Conservation (phyloP, 2,329 filamentous ascomycete genomes). For the Calycina herbarum region DNA sequence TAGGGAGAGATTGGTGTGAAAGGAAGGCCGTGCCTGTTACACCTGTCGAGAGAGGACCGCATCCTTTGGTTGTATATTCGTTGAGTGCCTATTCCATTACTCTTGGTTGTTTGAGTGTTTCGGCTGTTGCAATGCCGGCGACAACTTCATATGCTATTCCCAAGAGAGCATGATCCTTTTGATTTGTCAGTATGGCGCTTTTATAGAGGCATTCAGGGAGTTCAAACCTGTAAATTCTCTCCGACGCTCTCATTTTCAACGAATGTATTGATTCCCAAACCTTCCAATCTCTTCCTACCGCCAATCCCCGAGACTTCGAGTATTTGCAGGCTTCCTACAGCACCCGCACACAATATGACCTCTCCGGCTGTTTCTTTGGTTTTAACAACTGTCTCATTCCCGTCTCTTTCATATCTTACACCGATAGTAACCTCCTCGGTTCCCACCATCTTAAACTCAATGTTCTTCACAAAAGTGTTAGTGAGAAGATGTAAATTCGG, state of each 20-base stretch:
- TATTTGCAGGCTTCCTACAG: constrained; percentile 32
- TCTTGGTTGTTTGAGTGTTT: too few relatives aligned
- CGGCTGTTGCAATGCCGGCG: too few relatives aligned
- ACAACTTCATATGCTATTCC: too few relatives aligned
- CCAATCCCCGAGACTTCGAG: constrained; percentile 39
- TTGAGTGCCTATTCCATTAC: too few relatives aligned
- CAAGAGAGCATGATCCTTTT: too few relatives aligned
- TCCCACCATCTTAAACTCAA: constrained; percentile 40
- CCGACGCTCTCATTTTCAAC: constrained; percentile 28
- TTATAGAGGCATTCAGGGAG: too few relatives aligned
- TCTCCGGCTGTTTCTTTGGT: constrained; percentile 23
- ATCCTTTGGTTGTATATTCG: too few relatives aligned
- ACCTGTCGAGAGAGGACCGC: too few relatives aligned
- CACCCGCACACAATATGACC: constrained; percentile 35
- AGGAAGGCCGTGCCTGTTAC: too few relatives aligned
- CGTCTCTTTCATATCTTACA: constrained; percentile 14
- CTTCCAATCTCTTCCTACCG: constrained; percentile 17
- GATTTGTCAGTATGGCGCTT: too few relatives aligned
- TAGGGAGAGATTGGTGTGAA: too few relatives aligned
- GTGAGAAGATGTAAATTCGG: constrained; percentile 77
- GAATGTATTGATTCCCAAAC: constrained; percentile 20
- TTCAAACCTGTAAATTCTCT: constrained; percentile 26
- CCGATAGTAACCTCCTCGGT: constrained; percentile 18
- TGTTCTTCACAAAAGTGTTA: constrained; percentile 77
- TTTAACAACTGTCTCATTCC: constrained; percentile 23